Evolutionary conservation across 169 alveolate species (phyloP), one percentile per base, ranked within the genome.

Genomic region (Amoebophrya sp.): DNA sequence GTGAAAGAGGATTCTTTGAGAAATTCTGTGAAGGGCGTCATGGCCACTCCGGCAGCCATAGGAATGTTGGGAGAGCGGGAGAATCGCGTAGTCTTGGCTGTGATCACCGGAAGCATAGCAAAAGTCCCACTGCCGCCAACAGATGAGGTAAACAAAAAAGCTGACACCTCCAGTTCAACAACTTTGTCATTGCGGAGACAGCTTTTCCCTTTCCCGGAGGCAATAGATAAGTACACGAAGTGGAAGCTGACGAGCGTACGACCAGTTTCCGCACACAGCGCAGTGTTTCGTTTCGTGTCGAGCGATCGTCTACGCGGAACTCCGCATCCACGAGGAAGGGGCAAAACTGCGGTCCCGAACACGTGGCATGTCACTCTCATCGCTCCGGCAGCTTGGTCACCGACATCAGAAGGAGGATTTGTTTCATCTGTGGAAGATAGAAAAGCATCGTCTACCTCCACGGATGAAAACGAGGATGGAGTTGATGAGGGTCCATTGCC

Each of bases 281-380:
- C 93, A 0, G 36, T 91, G 34, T 91, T 40, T 76, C 93, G 36
- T 24, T 78, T 91, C 39, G 0, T 26, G n/a, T 91, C 93, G 29
- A 65, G 23, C 38, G 93, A 91, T 83, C 40, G 36, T 40, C 26
- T 10, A 40, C 90, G 93, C 26, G 93, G 91, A 41, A 91, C 93
- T 10, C 93, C 93, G 23, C 39, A 91, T n/a, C 93, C 93, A 0
- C 41, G 93, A 0, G 93, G 93, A 0, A 40, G 91, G 3, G 93
- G 93, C n/a, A 24, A 76, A 23, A 78, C 41, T 2, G 53, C 34
- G n/a, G 34, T 76, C 53, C 83, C 77, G 89, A 91, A 91, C 40
- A 78, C 83, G 24, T 91, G 93, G 93, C 93, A 91, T 53, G 41
- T 41, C 0, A 91, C 93, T 29, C 26, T 91, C n/a, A 53, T 91